Base-by-base conservation (phyloP, 495 filamentous ascomycete genomes). In the Penicillium dipodomyicola region DNA sequence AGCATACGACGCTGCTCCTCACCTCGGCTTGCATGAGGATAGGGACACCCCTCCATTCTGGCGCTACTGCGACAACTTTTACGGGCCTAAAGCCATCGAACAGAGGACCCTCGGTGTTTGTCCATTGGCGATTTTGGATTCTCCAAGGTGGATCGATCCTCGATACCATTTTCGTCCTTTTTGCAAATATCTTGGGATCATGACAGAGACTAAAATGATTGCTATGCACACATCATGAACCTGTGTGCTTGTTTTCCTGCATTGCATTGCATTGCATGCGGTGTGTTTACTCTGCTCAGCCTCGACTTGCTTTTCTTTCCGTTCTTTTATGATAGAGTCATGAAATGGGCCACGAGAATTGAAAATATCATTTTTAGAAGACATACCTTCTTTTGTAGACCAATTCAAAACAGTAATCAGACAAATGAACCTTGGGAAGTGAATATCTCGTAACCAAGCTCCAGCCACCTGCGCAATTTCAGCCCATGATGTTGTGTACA, bases 281-380 rank as follows among this genome's bases (percentile, higher is more conserved):
- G 63, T 55, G 51, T 67, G 56, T 63, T 62, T 66, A 42, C 63
- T 75, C 69, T 71, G 56, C 65, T 71, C 75, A 74, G 65, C 70
- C 70, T 72, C 73, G 64, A 68, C 64, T 59, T 69, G 67, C 64
- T 71, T 68, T 64, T 61, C 70, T 69, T 73, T 73, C 68, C 60
- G 67, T 65, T 67, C 60, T 68, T 67, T 72, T 72, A 70, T 76
- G 66, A 77, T 79, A 76, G 62, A 77, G 54, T 68, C 65, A 76
- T 68, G 68, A 75, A 67, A 69, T 68, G 67, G 64, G 69, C 72
- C 68, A 75, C 69, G 73, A 69, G 63, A 73, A 76, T 71, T 65
- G 54, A 70, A 70, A 65, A 59, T 65, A 65, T 61, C 35, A 53
- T 46, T 10, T 57, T 41, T 44, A 42, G 50, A 44, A n/a, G 27